Conservation (phyloP, 768 basidiomycete species). For the Lanmaoa pseudosensibilis region DNA sequence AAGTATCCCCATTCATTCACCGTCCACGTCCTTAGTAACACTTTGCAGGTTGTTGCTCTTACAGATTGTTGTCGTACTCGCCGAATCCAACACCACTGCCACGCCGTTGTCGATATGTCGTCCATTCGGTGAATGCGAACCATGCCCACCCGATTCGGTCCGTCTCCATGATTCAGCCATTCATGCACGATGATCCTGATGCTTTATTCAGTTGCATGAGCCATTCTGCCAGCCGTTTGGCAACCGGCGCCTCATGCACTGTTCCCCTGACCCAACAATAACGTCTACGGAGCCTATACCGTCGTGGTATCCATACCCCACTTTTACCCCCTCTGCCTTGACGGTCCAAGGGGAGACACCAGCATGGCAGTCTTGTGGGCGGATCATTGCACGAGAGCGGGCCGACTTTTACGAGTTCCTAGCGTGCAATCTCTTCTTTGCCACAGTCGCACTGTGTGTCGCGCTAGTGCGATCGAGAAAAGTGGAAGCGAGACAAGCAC, state of each 20-base stretch:
- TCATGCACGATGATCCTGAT: constrained; percentile 8
- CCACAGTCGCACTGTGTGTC: constrained; percentile 59
- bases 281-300: constrained; percentile 24
- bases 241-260: constrained; percentile 87
- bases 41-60: constrained; percentile 14
- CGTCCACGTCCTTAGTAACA: neutral
- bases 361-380: constrained; percentile 94
- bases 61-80: constrained; percentile 8
- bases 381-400: constrained; percentile 74
- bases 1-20: neutral
- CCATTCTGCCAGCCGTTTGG: constrained; percentile 97
- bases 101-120: constrained; percentile 36
- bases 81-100: neutral
- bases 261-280: constrained; percentile 41
- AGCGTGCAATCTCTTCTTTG: constrained; percentile 77
- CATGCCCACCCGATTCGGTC: constrained; percentile 64
- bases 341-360: constrained; percentile 54
- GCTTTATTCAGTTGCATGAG: constrained; percentile 61
- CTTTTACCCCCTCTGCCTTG: constrained; percentile 11
- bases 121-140: constrained; percentile 59
- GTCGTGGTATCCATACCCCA: constrained; percentile 12
- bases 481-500: constrained; percentile 71
- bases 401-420: constrained; percentile 91
- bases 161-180: constrained; percentile 24
- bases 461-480: constrained; percentile 68